Base-by-base conservation (phyloP, 805 yeast genomes). In the Priceomyces carsonii region DNA sequence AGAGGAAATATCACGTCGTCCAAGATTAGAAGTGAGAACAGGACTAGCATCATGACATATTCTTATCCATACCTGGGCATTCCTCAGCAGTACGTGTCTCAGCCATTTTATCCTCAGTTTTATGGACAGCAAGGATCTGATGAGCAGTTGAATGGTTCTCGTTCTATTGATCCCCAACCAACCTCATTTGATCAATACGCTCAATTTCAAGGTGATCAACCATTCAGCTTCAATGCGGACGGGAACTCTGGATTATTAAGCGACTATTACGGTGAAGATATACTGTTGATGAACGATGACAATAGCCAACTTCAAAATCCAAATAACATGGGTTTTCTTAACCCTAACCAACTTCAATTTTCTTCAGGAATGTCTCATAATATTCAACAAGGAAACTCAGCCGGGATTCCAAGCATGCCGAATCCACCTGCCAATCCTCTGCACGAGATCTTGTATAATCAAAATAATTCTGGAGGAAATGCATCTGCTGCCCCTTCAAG, bases 401-500 rank as follows among this genome's bases (percentile, higher is more conserved):
- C 29, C 13, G 32, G 26, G 8, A 27, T 19, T 12, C 19, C 22
- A 6, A 22, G 20, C 12, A 8, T 32, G 25, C 33, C 20, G 13
- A 20, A 17, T 12, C 22, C 40, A 14, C 26, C 39, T 13, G 29
- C 39, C 19, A 39, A 30, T 20, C 33, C 30, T 7, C 42, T 33
- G 19, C 29, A 22, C 18, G 36, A 31, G 9, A 28, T 35, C 24
- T 24, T 39, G 20, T 36, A 25, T 22, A 39, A 33, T 14, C 43
- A 39, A 21, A 23, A 39, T 18, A 37, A 33, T 18, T 30, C 33
- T 4, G 41, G 35, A 19, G 35, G 31, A 7, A 32, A 33, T 21
- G 32, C 35, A 15, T 28, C 45, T 8, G 61, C 52, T 22, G 82
- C 84, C 2, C 85, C 85, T 24, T 82, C 89, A 14, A 78, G 97